These are phyloP conservation scores for Russula lepida DNA, from an alignment of 768 basidiomycete genomes.

Conservation along the genomic window DNA sequence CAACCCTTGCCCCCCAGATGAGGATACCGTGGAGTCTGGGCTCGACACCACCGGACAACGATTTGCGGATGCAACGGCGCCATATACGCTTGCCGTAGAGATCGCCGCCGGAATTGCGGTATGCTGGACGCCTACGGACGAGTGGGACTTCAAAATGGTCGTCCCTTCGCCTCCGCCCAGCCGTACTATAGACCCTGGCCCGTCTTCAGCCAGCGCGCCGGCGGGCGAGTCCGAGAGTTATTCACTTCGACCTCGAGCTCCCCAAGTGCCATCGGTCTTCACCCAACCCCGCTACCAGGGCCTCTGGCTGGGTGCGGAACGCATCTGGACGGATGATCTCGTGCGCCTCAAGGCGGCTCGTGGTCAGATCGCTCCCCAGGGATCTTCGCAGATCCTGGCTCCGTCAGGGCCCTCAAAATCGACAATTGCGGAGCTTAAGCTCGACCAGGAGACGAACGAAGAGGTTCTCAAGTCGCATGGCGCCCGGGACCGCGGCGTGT, in stretches of 20 bases:
- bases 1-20: conserved; percentile 38
- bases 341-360: conserved; percentile 69
- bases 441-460: conserved; percentile 14
- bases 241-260: conserved; percentile 1
- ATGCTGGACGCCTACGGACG: conserved; percentile 67
- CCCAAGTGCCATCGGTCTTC: conserved; percentile 14
- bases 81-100: conserved; percentile 65
- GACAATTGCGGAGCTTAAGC: conserved; percentile 18
- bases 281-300: conserved; percentile 64
- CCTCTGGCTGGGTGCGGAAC: conserved; percentile 84
- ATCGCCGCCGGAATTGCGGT: conserved; percentile 54
- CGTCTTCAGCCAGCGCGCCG: not conserved
- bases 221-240: not conserved
- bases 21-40: not conserved
- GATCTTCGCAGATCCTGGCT: conserved; percentile 48
- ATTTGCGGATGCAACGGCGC: conserved; percentile 48
- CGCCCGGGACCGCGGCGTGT: conserved; percentile 54
- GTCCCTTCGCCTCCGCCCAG: conserved; percentile 26
- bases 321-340: conserved; percentile 82
- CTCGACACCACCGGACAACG: conserved; percentile 18
- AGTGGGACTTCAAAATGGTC: conserved; percentile 54
- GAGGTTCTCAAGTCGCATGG: conserved; percentile 30
- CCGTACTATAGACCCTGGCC: not conserved
- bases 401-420: conserved; percentile 46
- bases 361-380: conserved; percentile 55